Evolutionary conservation across 495 filamentous ascomycete species (phyloP), one percentile per base, ranked within the genome.

Genomic region (Clohesyomyces aquaticus): DNA sequence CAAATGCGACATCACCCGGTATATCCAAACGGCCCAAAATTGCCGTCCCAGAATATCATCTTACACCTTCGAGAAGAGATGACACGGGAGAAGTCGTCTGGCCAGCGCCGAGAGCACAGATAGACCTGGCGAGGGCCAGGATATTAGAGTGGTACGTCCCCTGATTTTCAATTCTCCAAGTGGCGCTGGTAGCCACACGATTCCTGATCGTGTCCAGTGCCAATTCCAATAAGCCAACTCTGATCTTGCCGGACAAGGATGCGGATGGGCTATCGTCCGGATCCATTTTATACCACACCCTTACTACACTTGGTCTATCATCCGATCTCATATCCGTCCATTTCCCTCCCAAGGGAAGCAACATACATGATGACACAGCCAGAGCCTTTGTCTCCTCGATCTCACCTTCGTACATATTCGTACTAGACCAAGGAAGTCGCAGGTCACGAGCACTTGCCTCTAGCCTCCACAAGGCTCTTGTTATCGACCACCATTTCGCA

Each of bases 221-320:
- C n/a, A 46, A 72, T 55, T 55, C 75, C 2, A 58, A 69, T 22
- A 47, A 69, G 28, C 69, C 66, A 18, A 74, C 69, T 0, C 72
- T 87, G 45, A 79, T 87, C 23, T 76, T 83, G 1, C 85, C 85
- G 3, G 85, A 86, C 70, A 86, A 85, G 62, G 85, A 86, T 69
- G 81, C 82, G 21, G 85, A 87, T 71, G 85, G 85, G 4, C 73
- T 87, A 16, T 76, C 78, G 41, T 79, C 85, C 1, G 85, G 85
- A 1, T 81, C 80, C 0, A 85, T 87, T 21, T 65, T 87, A 12
- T 72, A 80, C 52, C 79, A 77, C 61, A 84, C 83, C 0, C 77
- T 87, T 6, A 61, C 77, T 2, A 59, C 77, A 4, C 76, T 87
- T 29, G 83, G 82, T 3, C 72, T 83, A 18, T 68, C 75, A 25